Evolutionary conservation across 345 rosid species (phyloP).

Genomic region (Dipteronia sinensis): DNA sequence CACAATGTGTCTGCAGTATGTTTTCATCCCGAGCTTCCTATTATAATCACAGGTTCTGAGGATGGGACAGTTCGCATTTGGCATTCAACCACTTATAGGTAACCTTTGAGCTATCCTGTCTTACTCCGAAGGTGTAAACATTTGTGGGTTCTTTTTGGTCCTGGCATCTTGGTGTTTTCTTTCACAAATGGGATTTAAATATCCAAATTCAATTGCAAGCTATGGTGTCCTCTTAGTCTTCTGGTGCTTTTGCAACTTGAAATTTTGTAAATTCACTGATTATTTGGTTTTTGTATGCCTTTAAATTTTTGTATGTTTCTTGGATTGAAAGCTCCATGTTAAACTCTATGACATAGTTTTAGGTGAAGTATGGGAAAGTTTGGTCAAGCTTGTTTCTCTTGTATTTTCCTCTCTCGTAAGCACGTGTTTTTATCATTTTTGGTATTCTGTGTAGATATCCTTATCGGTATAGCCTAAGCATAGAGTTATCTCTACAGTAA

Average conservation of each 20-base stretch:
- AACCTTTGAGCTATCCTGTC: slow-evolving; percentile 1
- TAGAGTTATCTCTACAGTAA: neutral
- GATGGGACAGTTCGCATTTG: slow-evolving; percentile 96
- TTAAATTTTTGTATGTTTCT: neutral
- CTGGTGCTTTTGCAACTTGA: neutral
- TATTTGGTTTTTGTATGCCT: neutral
- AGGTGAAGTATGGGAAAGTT: neutral
- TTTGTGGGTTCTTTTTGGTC: neutral
- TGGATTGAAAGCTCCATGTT: neutral
- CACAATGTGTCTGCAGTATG: slow-evolving; percentile 95
- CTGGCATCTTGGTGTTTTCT: neutral
- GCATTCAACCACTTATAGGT: slow-evolving; percentile 94
- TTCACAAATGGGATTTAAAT: neutral
- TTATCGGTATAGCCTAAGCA: neutral
- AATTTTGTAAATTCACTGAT: neutral
- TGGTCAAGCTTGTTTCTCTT: neutral
- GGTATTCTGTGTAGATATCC: neutral
- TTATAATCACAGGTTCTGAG: slow-evolving; percentile 90
- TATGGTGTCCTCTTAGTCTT: neutral
- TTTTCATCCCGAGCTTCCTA: slow-evolving; percentile 93
- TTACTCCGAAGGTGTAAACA: neutral
- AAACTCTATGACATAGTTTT: neutral
- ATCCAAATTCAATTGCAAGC: neutral
- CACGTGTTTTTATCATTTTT: neutral
- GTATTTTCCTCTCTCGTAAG: neutral